phyloP scores from a whole-genome alignment of 768 basidiomycete species.

The Lentinula boryana region DNA sequence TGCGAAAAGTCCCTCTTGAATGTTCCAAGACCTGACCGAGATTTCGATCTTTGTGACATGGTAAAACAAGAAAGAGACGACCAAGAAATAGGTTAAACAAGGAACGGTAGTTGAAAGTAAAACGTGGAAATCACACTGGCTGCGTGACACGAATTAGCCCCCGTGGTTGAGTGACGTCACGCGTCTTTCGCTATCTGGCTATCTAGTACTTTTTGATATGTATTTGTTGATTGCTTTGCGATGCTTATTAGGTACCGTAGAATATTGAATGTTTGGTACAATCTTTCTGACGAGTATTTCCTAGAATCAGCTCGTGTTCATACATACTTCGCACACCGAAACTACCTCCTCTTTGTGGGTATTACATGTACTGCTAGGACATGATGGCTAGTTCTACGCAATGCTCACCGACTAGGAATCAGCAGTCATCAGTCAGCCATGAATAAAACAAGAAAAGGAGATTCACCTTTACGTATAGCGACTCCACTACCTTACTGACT shows the following conservation, averaged over 20 bases:
- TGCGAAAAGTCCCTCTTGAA: slow-evolving; percentile 61
- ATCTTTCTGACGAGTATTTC: too few relatives aligned
- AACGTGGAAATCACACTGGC: neutral
- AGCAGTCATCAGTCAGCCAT: neutral
- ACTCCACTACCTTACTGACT: slow-evolving; percentile 91
- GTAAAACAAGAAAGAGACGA: neutral
- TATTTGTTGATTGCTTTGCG: too few relatives aligned
- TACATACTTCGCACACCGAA: too few relatives aligned
- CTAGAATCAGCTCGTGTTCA: too few relatives aligned
- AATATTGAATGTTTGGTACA: too few relatives aligned
- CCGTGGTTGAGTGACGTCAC: neutral
- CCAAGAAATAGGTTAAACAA: neutral
- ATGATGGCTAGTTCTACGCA: slow-evolving; percentile 17
- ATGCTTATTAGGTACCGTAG: too few relatives aligned
- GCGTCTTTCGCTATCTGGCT: neutral
- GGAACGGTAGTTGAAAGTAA: neutral
- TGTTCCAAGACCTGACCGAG: slow-evolving; percentile 55
- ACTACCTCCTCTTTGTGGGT: too few relatives aligned
- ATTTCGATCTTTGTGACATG: slow-evolving; percentile 13
- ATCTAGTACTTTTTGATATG: too few relatives aligned
- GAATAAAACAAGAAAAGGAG: neutral
- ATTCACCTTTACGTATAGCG: slow-evolving; percentile 75
- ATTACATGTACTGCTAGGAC: neutral
- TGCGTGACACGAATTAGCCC: neutral
- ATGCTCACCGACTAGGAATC: slow-evolving; percentile 35